These are phyloP conservation scores for Jaltomata sinuosa DNA, from an alignment of 257 asterid species.

Conservation along the genomic window DNA sequence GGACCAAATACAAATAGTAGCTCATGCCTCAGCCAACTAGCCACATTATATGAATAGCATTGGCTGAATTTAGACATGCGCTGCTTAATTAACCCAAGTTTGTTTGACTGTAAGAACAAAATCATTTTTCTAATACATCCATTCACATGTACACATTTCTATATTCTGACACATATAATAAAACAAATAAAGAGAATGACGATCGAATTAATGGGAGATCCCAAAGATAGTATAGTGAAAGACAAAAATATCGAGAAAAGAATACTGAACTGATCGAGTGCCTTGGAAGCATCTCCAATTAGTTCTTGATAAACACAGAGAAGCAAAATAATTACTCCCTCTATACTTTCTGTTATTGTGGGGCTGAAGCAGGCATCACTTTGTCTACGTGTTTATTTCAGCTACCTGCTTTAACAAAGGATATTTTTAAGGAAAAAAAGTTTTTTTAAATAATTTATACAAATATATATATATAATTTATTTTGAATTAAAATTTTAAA, in stretches of 20 bases:
- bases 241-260: conserved; percentile 44
- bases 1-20: not conserved
- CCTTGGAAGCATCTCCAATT: conserved; percentile 20
- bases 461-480: too few species aligned
- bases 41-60: not conserved
- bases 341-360: too few species aligned
- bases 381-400: too few species aligned
- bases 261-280: conserved; percentile 23
- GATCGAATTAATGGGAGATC: conserved; percentile 34
- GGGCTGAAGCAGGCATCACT: too few species aligned
- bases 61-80: not conserved
- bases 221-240: conserved; percentile 24
- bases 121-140: not conserved
- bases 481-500: too few species aligned
- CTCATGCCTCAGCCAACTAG: not conserved
- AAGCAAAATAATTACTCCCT: not conserved
- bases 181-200: conserved; percentile 14
- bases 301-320: not conserved
- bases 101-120: not conserved
- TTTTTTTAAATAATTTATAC: too few species aligned
- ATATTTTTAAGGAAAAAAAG: too few species aligned
- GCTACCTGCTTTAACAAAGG: too few species aligned
- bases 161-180: not conserved
- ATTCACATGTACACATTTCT: not conserved
- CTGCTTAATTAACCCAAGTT: not conserved